Conservation (phyloP, 164 flowering plant species). For the Vitis rotundifolia region DNA sequence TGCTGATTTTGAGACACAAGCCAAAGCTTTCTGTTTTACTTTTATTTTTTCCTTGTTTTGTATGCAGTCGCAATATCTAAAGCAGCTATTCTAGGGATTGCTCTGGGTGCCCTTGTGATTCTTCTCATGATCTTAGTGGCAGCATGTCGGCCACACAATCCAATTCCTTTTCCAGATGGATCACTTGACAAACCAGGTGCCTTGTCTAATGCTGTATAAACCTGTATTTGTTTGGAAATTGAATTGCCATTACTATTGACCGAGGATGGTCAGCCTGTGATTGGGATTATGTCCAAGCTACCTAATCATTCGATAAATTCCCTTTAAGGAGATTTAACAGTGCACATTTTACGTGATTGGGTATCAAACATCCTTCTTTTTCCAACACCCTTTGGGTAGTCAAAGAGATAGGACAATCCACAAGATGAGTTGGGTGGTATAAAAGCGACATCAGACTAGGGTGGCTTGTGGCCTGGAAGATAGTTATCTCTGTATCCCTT, state of each 20-base stretch:
- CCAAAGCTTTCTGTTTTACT: neutral
- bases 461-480: too few relatives aligned
- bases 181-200: conserved; percentile 82
- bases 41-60: neutral
- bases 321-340: neutral
- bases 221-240: too few relatives aligned
- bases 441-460: too few relatives aligned
- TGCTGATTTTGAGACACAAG: neutral
- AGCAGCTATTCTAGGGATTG: conserved; percentile 89
- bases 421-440: neutral
- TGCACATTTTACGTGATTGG: neutral
- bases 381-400: too few relatives aligned
- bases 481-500: neutral
- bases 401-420: neutral
- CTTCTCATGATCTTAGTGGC: conserved; percentile 87
- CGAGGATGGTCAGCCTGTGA: neutral
- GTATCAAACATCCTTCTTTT: too few relatives aligned
- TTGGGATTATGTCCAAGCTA: neutral
- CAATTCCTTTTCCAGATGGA: conserved; percentile 57
- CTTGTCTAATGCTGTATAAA: neutral
- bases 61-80: conserved; percentile 84
- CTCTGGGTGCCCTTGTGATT: conserved; percentile 78
- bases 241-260: neutral
- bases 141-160: conserved; percentile 68
- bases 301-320: neutral